Evolutionary conservation across 2,329 filamentous ascomycete genomes (phyloP), one percentile per base, ranked within the genome.

Genomic region (Xylariales sp.): DNA sequence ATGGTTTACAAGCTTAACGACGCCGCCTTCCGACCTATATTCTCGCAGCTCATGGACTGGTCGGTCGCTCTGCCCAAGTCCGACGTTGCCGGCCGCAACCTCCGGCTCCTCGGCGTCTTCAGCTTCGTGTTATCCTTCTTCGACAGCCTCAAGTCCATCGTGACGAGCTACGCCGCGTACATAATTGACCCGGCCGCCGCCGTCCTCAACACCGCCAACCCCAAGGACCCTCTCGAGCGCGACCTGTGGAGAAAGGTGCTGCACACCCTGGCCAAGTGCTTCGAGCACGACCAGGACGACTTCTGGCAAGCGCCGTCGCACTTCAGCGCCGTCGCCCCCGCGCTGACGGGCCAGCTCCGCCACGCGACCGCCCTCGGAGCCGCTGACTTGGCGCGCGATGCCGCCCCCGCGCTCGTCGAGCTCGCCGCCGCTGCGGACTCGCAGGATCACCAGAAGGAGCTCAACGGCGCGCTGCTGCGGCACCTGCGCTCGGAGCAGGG

Each of bases 1-100:
- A 93, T 96, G 81, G 85, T 95, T 38, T 88, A 95, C 69, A 97
- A 97, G 70, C 77, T 98, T 44, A 97, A 96, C 63, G 93, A 98
- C 57, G 83, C 85, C 1, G 81, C 85, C 1, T 98, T 98, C 78
- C 77, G 90, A 11, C 94, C 93, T 1, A 81, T 98, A 45, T 98
- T 97, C 67, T 75, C 81, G 13, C 79, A 84, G 47, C 68, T 96
- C n/a, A 72, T 94, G 31, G 88, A 95, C 40, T 96, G 90, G 85
- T 76, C 85, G 1, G 72, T 69, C 14, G 66, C 69, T 0, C 61
- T 85, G 30, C 65, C 81, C 14, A 81, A 82, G 64, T 76, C 73
- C 42, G 82, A 88, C 51, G 57, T 57, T 12, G 50, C 64, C 17
- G 82, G 80, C 37, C 74, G 70, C 44, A 62, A 72, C 3, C 64